Evolutionary conservation across 1,284 basidiomycete species (phyloP), one percentile per base, ranked within the genome.

Genomic region (Crocinoboletus sp.): DNA sequence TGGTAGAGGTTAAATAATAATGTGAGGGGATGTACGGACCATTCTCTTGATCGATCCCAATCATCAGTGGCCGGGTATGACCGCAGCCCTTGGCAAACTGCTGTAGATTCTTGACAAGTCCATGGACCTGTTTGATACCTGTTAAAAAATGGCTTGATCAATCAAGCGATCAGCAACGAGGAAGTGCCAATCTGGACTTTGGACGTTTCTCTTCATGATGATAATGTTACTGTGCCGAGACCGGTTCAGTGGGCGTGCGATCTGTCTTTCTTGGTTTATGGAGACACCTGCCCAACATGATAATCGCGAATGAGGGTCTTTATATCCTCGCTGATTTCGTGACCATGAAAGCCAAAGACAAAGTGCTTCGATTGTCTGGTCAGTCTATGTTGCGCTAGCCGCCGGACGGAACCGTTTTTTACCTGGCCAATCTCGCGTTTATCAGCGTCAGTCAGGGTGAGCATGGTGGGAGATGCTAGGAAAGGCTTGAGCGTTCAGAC

Each of bases 41-140:
- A 53, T 82, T 82, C 58, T 86, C 84, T 60, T 85, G 84, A 65
- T 85, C 82, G 13, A 76, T 83, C 2, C 82, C 81, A 38, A 85
- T 78, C 55, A 84, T 68, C 19, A 85, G 65, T 2, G 80, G 82
- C 8, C 52, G 63, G 7, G 55, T 48, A 46, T 85, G 82, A 0
- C 80, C 77, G 1, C 76, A 67, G 25, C 76, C 69, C 45, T 73
- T 75, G 3, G 83, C 81, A 12, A 81, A 57, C 19, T 54, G 50
- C 53, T 84, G 82, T 31, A 85, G 59, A 25, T 70, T 66, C 22
- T 61, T 59, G 4, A 80, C 64, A 19, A 84, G 63, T 7, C 49
- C 53, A 13, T 71, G 69, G 0, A 78, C 69, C 52, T 84, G 80
- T 34, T 64, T 60, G 15, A 74, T 69, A 51, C 74, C 80, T 82